phyloP scores from a whole-genome alignment of 306 rosid species.

The Acacia melanoxylon region DNA sequence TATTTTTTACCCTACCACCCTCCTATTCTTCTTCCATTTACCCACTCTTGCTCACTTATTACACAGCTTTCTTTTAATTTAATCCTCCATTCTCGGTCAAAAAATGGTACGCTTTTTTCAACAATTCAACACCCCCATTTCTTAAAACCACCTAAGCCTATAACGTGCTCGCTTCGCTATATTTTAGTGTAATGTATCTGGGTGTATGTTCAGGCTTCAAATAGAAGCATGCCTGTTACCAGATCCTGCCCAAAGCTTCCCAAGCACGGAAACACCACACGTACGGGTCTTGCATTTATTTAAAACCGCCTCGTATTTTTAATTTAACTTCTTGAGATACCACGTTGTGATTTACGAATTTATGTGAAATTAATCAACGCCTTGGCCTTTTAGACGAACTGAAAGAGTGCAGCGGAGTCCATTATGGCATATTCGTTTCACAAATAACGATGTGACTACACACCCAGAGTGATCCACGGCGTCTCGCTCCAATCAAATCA shows the following conservation, averaged over 20 bases:
- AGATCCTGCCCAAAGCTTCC: not conserved
- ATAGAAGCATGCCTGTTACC: not conserved
- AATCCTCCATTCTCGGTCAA: not conserved
- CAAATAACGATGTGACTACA: conserved; percentile 20
- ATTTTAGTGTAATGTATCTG: too few relatives aligned
- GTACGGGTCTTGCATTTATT: not conserved
- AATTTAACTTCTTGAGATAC: not conserved
- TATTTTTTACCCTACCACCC: too few relatives aligned
- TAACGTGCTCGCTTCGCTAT: not conserved
- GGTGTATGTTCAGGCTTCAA: not conserved
- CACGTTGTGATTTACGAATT: not conserved
- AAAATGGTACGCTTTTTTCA: not conserved
- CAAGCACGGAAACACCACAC: not conserved
- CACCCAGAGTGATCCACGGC: not conserved
- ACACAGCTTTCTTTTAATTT: too few relatives aligned
- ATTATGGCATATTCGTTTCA: conserved; percentile 27
- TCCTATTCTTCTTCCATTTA: not conserved
- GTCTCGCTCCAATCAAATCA: conserved; percentile 10
- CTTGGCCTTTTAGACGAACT: conserved; percentile 36
- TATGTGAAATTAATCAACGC: not conserved
- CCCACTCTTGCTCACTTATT: not conserved
- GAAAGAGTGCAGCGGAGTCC: conserved; percentile 27
- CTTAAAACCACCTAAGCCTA: too few relatives aligned
- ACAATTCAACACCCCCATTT: too few relatives aligned
- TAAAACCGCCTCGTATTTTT: not conserved